Evolutionary conservation across 2,329 filamentous ascomycete genomes (phyloP), one percentile per base, ranked within the genome.

Genomic region (Neopestalotiopsis sp.): DNA sequence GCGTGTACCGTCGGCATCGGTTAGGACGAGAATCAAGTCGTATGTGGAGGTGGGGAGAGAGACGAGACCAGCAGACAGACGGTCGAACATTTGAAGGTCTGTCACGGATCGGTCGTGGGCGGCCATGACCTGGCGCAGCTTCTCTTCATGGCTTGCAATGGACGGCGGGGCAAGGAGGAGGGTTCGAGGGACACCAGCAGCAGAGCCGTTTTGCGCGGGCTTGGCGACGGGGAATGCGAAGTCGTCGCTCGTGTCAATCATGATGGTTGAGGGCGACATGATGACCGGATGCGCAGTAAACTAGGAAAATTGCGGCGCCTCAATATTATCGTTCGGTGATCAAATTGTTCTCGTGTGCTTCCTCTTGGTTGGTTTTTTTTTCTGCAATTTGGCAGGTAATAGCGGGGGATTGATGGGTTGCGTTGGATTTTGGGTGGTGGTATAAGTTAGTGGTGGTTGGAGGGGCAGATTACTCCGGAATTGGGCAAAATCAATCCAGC

Each of bases 61-160:
- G 68, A 96, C 93, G 49, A 97, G 86, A 71, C 94, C 94, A 45
- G 93, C 89, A 1, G 93, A 90, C 56, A 99, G 88, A 65, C 96
- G 94, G 83, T 99, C 96, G 71, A 99, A 92, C 96, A 99, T 99
- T 81, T 98, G 96, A 66, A 99, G 87, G 78, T 99, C 96, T 71
- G 94, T 95, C 61, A 88, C 85, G 72, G 87, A 84, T 77, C 94
- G 91, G 80, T 96, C 90, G 83, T 94, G 90, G 68, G 89, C 85
- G 69, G 90, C 86, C 76, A 97, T 89, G 71, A 96, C 86, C 73
- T 85, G 84, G 72, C 90, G 88, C 73, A 98, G 87, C 75, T 90
- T 90, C 73, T 94, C 91, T 74, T 95, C 93, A 81, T 97, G 92
- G 67, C 94, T 90, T 73, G 96, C 92, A 75, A 98, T 89, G 30